Percentiles rank a stretch among this genome's conserved stretches.
These are phyloP conservation scores for Priceomyces fermenticarens DNA, from an alignment of 805 yeast species.

Conservation along the genomic window DNA sequence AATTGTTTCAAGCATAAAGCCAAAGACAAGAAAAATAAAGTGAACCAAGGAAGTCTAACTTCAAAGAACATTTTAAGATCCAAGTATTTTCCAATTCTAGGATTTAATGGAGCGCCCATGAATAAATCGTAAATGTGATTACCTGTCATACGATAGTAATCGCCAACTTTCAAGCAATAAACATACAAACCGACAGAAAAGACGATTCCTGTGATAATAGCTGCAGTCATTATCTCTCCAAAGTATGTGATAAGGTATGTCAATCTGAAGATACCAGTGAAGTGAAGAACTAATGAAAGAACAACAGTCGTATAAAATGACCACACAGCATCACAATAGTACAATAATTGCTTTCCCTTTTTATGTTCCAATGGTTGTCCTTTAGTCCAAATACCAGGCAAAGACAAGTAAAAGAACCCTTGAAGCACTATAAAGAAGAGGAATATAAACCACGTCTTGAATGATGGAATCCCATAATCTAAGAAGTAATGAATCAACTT, in stretches of 20 bases:
- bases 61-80: conserved; percentile 97
- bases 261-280: conserved; percentile 69
- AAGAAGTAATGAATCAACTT: conserved; percentile 45
- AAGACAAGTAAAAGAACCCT: conserved; percentile 67
- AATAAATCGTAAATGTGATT: conserved; percentile 86
- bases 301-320: conserved; percentile 70
- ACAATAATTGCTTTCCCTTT: conserved; percentile 77
- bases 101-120: conserved; percentile 97
- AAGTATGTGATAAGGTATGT: conserved; percentile 75
- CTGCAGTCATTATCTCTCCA: conserved; percentile 91
- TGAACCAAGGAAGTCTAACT: conserved; percentile 96
- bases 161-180: conserved; percentile 62
- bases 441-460: conserved; percentile 67
- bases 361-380: conserved; percentile 90
- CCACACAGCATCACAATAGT: conserved; percentile 90
- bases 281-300: conserved; percentile 61
- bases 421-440: conserved; percentile 68
- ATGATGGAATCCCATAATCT: conserved; percentile 57
- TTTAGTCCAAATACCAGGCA: conserved; percentile 93
- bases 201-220: conserved; percentile 73
- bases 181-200: conserved; percentile 70
- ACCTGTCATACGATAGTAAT: conserved; percentile 90
- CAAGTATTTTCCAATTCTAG: conserved; percentile 80
- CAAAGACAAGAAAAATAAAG: conserved; percentile 71
- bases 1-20: conserved; percentile 76